phyloP scores from a whole-genome alignment of 495 filamentous ascomycete genomes.

The Haplographium delicatum region DNA sequence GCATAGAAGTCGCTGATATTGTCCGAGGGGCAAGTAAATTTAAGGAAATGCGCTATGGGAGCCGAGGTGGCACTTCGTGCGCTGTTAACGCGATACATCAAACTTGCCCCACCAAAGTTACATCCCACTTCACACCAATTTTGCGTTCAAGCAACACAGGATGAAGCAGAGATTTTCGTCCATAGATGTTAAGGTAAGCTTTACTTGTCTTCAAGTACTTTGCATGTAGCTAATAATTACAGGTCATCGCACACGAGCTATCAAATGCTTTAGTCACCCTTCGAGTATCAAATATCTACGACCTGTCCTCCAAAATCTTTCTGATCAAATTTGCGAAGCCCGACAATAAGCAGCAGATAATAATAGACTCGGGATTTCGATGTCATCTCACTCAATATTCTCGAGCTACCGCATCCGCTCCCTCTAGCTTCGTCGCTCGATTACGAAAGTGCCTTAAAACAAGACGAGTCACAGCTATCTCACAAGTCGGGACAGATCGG shows the following conservation, averaged over 20 bases:
- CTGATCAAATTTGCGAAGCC: slow-evolving; percentile 90
- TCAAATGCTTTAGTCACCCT: slow-evolving; percentile 65
- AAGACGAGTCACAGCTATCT: slow-evolving; percentile 70
- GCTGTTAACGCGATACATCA: too few relatives aligned
- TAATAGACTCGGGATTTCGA: slow-evolving; percentile 94
- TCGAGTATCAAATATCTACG: slow-evolving; percentile 89
- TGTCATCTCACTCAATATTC: slow-evolving; percentile 89
- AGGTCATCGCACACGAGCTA: slow-evolving; percentile 94
- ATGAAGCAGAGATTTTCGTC: slow-evolving; percentile 97
- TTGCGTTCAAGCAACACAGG: slow-evolving; percentile 24
- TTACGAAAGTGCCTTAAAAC: slow-evolving; percentile 86
- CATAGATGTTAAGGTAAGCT: slow-evolving; percentile 24
- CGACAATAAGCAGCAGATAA: slow-evolving; percentile 74
- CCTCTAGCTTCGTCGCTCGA: slow-evolving; percentile 75
- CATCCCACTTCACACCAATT: slow-evolving; percentile 7
- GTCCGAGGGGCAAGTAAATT: too few relatives aligned
- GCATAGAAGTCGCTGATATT: too few relatives aligned
- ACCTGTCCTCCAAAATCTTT: slow-evolving; percentile 80
- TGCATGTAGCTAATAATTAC: slow-evolving; percentile 19
- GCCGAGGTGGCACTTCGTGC: too few relatives aligned
- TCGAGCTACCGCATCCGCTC: slow-evolving; percentile 74
- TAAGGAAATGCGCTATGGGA: too few relatives aligned
- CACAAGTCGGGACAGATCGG: slow-evolving; percentile 87
- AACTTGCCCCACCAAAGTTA: slow-evolving; percentile 18
- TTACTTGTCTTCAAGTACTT: not conserved